Evolutionary conservation across 352 stramenopile species (phyloP).

Genomic region (Phytopythium chamaehyphon): DNA sequence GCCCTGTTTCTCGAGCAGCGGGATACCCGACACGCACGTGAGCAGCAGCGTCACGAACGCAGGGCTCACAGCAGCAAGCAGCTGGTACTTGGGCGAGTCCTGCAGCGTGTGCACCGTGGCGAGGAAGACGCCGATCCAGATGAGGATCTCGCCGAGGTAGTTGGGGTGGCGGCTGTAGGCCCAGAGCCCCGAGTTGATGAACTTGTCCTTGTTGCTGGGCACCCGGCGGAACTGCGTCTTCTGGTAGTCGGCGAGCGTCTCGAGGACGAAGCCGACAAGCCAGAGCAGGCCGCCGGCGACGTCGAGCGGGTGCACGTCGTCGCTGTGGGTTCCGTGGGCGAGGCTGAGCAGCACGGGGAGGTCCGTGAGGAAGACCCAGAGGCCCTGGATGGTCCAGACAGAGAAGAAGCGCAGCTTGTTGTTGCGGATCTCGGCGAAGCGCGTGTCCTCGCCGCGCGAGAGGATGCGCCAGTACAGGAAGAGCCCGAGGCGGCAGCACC

Average conservation of each 20-base stretch:
- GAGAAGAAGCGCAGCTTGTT: conserved; percentile 69
- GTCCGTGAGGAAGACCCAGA: conserved; percentile 78
- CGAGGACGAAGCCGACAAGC: conserved; percentile 63
- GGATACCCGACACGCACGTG: conserved; percentile 57
- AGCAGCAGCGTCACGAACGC: conserved; percentile 67
- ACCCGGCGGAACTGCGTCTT: conserved; percentile 77
- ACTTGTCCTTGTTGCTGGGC: conserved; percentile 61
- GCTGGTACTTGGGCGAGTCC: conserved; percentile 25
- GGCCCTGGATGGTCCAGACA: conserved; percentile 78
- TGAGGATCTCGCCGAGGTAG: conserved; percentile 90
- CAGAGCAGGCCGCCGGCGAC: conserved; percentile 34
- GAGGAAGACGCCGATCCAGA: conserved; percentile 78
- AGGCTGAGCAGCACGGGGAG: conserved; percentile 63
- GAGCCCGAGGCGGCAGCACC: conserved; percentile 66
- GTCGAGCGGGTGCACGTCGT: conserved; percentile 30
- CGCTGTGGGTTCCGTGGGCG: conserved; percentile 21
- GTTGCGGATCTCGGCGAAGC: conserved; percentile 61
- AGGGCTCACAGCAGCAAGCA: conserved; percentile 44
- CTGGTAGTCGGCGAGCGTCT: conserved; percentile 76
- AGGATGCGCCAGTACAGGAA: conserved; percentile 82
- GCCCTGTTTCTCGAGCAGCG: conserved; percentile 66
- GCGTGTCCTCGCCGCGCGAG: conserved; percentile 59
- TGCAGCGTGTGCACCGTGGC: conserved; percentile 37
- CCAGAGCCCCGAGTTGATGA: conserved; percentile 82
- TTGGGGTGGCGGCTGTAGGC: conserved; percentile 89